A percentile compares a stretch with the other conserved stretches of the same genome.
Conservation (phyloP, 257 asterid species). For the Nicotiana sylvestris region DNA sequence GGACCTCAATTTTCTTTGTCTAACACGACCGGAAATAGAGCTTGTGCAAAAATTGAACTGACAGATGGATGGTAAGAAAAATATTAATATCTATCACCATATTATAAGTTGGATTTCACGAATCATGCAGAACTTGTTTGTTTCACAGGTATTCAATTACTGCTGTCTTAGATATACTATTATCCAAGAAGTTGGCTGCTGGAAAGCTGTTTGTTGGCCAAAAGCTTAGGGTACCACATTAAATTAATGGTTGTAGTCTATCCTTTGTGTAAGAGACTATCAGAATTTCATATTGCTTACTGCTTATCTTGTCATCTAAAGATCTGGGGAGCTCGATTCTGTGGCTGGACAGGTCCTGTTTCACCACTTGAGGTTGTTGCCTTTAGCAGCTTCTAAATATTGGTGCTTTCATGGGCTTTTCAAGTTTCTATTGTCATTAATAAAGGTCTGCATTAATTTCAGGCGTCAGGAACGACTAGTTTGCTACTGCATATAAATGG, state of each 20-base stretch:
- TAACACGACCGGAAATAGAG: slow-evolving; percentile 25
- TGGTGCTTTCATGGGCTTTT: background rate
- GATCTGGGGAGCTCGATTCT: slow-evolving; percentile 93
- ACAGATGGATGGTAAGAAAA: slow-evolving; percentile 96
- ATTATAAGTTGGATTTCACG: background rate
- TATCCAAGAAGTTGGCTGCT: slow-evolving; percentile 63
- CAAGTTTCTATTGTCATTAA: slow-evolving; percentile 12
- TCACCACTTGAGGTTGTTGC: slow-evolving; percentile 78
- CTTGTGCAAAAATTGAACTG: slow-evolving; percentile 57
- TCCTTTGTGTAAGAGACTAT: slow-evolving; percentile 3
- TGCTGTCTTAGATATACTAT: slow-evolving; percentile 74
- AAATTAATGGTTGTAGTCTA: slow-evolving; percentile 13
- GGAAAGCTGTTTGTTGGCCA: slow-evolving; percentile 89
- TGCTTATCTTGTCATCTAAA: slow-evolving; percentile 60
- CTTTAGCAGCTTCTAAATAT: background rate
- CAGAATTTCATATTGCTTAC: slow-evolving; percentile 42
- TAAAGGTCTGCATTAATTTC: slow-evolving; percentile 26
- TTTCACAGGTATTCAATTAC: slow-evolving; percentile 65
- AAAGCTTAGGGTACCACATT: slow-evolving; percentile 69
- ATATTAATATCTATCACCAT: slow-evolving; percentile 8
- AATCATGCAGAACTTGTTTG: slow-evolving; percentile 17
- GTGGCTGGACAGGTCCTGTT: slow-evolving; percentile 82
- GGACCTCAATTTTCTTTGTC: slow-evolving; percentile 37
- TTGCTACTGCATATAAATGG: slow-evolving; percentile 78
- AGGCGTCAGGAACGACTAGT: slow-evolving; percentile 56